phyloP scores from a whole-genome alignment of 1,139 yeast species.

The Debaryomyces sp. region DNA sequence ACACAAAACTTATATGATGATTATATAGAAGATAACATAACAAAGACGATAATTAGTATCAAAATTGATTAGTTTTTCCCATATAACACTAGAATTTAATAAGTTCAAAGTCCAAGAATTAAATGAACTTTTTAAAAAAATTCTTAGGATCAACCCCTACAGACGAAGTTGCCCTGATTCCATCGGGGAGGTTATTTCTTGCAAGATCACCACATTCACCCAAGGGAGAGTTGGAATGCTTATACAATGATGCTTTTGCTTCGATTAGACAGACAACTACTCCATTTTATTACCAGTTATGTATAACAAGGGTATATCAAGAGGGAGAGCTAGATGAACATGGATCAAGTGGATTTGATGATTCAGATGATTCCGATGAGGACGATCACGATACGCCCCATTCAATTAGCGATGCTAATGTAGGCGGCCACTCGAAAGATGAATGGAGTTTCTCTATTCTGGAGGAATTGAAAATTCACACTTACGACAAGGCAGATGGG shows the following conservation, averaged over 20 bases:
- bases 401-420: conserved; percentile 33
- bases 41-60: background rate
- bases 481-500: conserved; percentile 35
- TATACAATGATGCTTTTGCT: conserved; percentile 78
- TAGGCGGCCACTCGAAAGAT: conserved; percentile 46
- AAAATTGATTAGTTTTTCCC: background rate
- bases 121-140: conserved; percentile 79
- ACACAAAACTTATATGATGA: conserved; percentile 1
- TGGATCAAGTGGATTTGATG: conserved; percentile 39
- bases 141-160: conserved; percentile 63
- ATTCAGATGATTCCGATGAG: conserved; percentile 58
- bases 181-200: conserved; percentile 78
- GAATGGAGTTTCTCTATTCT: conserved; percentile 73
- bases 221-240: conserved; percentile 83
- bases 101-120: background rate
- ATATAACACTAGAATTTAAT: background rate
- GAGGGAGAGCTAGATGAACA: conserved; percentile 61
- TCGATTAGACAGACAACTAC: conserved; percentile 69
- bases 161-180: conserved; percentile 71
- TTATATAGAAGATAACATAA: background rate
- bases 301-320: conserved; percentile 67
- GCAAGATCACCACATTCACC: conserved; percentile 82
- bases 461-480: conserved; percentile 57
- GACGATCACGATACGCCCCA: conserved; percentile 41
- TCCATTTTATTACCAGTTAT: conserved; percentile 69